Conservation (phyloP, 352 stramenopile genomes). For the Phytophthora cryptogea region DNA sequence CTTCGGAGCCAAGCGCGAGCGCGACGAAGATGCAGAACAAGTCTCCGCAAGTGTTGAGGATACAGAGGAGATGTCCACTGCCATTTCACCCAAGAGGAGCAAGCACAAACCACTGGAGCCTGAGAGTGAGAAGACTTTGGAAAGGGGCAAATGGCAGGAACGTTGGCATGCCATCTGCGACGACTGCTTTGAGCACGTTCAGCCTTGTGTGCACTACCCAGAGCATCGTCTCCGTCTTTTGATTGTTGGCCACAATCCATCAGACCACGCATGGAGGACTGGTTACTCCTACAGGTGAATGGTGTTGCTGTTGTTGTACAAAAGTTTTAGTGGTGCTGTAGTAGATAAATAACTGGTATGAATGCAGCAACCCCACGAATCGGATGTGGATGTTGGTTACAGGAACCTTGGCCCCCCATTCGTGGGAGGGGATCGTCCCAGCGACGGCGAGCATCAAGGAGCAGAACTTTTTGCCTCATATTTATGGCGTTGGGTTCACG, state of each 20-base stretch:
- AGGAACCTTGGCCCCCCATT: conserved; percentile 54
- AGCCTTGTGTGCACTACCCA: conserved; percentile 61
- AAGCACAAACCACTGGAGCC: conserved; percentile 16
- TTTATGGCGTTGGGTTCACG: conserved; percentile 77
- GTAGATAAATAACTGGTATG: not conserved
- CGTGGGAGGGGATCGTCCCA: conserved; percentile 71
- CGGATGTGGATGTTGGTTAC: conserved; percentile 89
- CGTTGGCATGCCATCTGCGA: conserved; percentile 80
- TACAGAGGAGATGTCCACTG: not conserved
- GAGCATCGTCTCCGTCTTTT: conserved; percentile 78
- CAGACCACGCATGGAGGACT: conserved; percentile 86
- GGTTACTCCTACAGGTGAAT: conserved; percentile 67
- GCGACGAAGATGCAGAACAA: conserved; percentile 13
- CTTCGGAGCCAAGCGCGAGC: conserved; percentile 57
- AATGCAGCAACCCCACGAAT: conserved; percentile 83
- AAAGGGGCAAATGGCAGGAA: conserved; percentile 75
- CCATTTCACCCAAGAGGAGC: conserved; percentile 9
- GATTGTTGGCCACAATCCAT: conserved; percentile 90
- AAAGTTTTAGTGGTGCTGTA: not conserved
- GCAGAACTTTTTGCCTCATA: conserved; percentile 74
- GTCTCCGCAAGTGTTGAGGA: not conserved
- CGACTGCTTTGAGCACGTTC: conserved; percentile 58
- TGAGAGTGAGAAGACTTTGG: conserved; percentile 3
- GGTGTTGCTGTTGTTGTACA: not conserved
- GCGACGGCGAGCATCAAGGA: conserved; percentile 53